Base-by-base conservation (phyloP, 805 yeast species). In the Metschnikowia henanensis region DNA sequence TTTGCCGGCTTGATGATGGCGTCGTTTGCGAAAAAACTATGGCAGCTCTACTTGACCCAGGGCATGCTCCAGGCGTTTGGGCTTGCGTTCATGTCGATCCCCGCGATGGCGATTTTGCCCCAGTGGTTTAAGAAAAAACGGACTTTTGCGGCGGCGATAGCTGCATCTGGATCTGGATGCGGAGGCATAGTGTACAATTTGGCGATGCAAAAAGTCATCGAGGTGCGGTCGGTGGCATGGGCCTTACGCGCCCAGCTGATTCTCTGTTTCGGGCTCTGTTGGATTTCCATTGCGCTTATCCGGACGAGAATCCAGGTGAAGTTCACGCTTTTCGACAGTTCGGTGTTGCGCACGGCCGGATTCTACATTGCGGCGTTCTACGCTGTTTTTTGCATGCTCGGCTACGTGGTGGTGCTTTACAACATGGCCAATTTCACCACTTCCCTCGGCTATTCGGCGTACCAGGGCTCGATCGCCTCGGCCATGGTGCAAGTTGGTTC, bases 21-120 rank as follows among this genome's bases (percentile, higher is more conserved):
- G 1, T 76, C 84, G 6, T 82, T 73, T 54, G 61, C 85, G 1
- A 75, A 71, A 2, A 67, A 71, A 30, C 56, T 80, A 17, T 84
- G 91, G 90, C 82, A 86, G 49, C 56, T 86, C 12, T 82, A 75
- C 54, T 59, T 82, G 31, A 78, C 87, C 6, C 91, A 85, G 61
- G 91, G 92, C 22, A 67, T 83, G 2, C 47, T 85, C 33, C 75
- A 74, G 41, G 85, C 89, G 25, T 56, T 76, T 25, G 75, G 80
- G n/a, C 65, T 73, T 26, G 80, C 87, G 0, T 58, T 80, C 13
- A 66, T 81, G 28, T 76, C 79, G 40, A 70, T 81, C 3, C 84
- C 92, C 1, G 80, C 79, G 4, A 64, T 80, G 17, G 72, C 80
- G 2, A 61, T 84, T 12, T 55, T 85, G 20, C 89, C 90, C 0